These are phyloP conservation scores for Viridothelium virens DNA, from an alignment of 495 filamentous ascomycete species.

Conservation along the genomic window DNA sequence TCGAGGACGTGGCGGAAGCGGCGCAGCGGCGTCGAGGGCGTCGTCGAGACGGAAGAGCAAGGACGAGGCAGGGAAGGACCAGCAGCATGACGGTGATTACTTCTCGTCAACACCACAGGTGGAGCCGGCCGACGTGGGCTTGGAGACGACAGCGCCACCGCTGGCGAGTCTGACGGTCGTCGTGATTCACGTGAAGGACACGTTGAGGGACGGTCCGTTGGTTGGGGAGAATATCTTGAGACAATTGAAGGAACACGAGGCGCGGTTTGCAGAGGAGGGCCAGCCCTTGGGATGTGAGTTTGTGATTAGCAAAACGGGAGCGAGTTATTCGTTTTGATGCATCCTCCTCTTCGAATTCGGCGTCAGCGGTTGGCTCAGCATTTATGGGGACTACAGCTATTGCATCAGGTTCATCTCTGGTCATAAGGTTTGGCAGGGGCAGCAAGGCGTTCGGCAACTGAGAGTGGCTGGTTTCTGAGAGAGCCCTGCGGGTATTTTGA, in stretches of 20 bases:
- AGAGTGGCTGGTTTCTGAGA: not conserved
- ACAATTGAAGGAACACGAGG: slow-evolving; percentile 56
- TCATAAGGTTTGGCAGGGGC: not conserved
- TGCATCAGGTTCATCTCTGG: not conserved
- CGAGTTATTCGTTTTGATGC: slow-evolving; percentile 37
- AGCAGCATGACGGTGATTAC: not conserved
- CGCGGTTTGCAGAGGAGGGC: slow-evolving; percentile 35
- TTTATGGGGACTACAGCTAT: not conserved
- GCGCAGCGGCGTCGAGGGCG: not conserved
- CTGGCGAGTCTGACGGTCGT: slow-evolving; percentile 44
- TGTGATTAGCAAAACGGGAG: slow-evolving; percentile 53
- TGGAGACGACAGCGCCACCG: slow-evolving; percentile 32
- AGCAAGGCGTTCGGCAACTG: not conserved
- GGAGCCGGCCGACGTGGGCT: not conserved
- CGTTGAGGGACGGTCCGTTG: slow-evolving; percentile 43
- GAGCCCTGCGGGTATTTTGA: not conserved
- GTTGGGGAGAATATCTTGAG: slow-evolving; percentile 58
- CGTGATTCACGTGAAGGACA: slow-evolving; percentile 40
- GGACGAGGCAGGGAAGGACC: not conserved
- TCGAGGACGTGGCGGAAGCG: not conserved
- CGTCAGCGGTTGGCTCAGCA: not conserved
- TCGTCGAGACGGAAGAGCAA: not conserved
- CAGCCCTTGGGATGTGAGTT: slow-evolving; percentile 68
- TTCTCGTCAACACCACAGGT: not conserved
- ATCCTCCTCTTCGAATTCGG: not conserved